phyloP scores from a whole-genome alignment of 768 basidiomycete species.

The Boletus reticuloceps region DNA sequence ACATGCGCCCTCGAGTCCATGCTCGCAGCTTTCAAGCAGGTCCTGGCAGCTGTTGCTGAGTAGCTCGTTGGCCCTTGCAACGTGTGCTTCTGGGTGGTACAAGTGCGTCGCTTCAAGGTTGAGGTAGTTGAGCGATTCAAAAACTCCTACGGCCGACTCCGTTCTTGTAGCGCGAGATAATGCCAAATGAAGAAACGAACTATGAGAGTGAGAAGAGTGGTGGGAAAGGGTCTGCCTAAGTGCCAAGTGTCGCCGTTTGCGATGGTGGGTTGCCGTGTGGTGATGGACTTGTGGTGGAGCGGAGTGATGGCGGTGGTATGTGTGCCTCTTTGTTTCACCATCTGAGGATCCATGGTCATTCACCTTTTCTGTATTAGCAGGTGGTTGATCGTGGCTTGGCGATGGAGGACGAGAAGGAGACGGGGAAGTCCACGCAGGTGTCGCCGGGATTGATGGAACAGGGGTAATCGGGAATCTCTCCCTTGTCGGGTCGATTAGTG shows the following conservation, averaged over 20 bases:
- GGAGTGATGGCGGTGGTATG: background rate
- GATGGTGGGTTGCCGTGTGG: background rate
- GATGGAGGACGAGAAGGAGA: background rate
- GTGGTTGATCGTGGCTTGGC: background rate
- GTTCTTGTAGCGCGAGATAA: background rate
- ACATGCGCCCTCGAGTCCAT: constrained; percentile 39
- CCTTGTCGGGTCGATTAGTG: no score
- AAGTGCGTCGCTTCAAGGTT: background rate
- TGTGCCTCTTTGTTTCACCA: background rate
- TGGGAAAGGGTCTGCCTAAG: no score
- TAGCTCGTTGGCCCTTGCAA: background rate
- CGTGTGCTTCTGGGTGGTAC: background rate
- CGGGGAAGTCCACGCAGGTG: no score
- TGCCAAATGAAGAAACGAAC: background rate
- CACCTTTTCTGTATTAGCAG: no score
- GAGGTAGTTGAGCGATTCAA: background rate
- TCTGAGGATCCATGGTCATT: background rate
- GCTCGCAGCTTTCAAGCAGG: constrained; percentile 44
- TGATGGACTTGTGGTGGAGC: no score
- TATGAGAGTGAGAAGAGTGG: background rate
- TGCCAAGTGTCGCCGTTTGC: background rate
- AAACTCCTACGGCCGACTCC: background rate
- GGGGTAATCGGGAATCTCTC: no score
- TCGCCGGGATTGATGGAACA: no score
- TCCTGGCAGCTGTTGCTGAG: constrained; percentile 20